These are phyloP conservation scores for Cercospora zeina DNA, from an alignment of 2,329 filamentous ascomycete genomes.

Conservation along the genomic window DNA sequence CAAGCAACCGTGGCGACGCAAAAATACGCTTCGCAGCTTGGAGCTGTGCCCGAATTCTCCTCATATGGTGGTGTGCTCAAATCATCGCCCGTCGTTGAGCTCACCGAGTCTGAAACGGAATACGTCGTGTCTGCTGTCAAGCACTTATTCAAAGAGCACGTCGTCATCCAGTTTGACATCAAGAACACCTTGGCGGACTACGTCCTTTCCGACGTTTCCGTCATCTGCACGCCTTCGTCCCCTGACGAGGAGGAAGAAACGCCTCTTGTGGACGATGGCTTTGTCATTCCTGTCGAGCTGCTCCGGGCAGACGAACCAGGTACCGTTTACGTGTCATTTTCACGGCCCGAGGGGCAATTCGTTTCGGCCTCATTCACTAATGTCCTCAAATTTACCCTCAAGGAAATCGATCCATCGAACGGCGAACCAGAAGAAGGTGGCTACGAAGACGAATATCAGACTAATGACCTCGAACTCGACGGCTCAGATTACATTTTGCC, in stretches of 20 bases:
- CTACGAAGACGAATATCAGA: constrained; percentile 97
- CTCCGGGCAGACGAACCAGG: constrained; percentile 83
- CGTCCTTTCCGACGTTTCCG: constrained; percentile 83
- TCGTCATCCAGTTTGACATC: constrained; percentile 94
- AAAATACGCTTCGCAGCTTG: constrained; percentile 83
- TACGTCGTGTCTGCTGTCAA: constrained; percentile 94
- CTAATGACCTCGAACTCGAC: constrained; percentile 85
- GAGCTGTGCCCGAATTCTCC: constrained; percentile 86
- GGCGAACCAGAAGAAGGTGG: constrained; percentile 86
- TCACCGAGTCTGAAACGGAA: constrained; percentile 96
- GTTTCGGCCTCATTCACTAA: constrained; percentile 84
- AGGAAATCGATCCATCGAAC: constrained; percentile 96
- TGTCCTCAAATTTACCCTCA: constrained; percentile 92
- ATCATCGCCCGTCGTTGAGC: constrained; percentile 79
- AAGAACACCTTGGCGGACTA: constrained; percentile 95
- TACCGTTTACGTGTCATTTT: constrained; percentile 93
- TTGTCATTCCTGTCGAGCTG: constrained; percentile 85
- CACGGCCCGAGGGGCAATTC: constrained; percentile 74
- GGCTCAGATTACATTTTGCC: constrained; percentile 94
- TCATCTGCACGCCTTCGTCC: constrained; percentile 75
- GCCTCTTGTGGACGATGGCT: constrained; percentile 71
- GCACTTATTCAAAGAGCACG: constrained; percentile 95
- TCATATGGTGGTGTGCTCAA: constrained; percentile 89
- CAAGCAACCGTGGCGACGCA: constrained; percentile 78
- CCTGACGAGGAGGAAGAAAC: constrained; percentile 86